phyloP scores from a whole-genome alignment of 2,329 filamentous ascomycete genomes.

The Phialophora tarda region DNA sequence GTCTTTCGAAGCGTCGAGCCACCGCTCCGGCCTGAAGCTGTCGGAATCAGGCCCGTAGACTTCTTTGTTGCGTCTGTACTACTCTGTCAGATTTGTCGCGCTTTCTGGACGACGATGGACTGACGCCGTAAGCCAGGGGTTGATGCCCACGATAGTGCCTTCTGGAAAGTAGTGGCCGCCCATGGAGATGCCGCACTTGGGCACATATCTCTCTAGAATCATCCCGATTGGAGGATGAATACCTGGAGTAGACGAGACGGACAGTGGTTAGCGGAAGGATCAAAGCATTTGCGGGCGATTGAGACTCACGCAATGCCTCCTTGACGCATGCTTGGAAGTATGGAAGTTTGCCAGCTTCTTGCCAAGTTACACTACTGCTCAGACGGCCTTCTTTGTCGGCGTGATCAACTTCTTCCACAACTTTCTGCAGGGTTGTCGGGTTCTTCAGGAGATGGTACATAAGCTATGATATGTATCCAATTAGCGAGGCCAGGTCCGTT shows the following conservation, averaged over 20 bases:
- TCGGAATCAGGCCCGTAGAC: slow-evolving; percentile 62
- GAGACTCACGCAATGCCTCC: slow-evolving; percentile 33
- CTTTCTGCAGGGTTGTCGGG: slow-evolving; percentile 21
- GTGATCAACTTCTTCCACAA: slow-evolving; percentile 31
- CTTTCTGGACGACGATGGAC: neutral
- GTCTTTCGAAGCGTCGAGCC: slow-evolving; percentile 60
- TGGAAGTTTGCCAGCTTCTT: slow-evolving; percentile 27
- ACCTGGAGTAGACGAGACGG: slow-evolving; percentile 2
- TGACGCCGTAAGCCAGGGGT: slow-evolving; percentile 32
- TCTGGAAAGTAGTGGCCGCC: slow-evolving; percentile 32
- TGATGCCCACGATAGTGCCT: slow-evolving; percentile 36
- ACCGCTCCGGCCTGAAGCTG: slow-evolving; percentile 70
- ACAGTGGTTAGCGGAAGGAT: slow-evolving; percentile 4
- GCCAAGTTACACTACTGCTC: slow-evolving; percentile 28
- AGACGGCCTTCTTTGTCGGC: slow-evolving; percentile 26
- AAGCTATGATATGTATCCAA: slow-evolving; percentile 9
- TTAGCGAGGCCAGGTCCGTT: neutral
- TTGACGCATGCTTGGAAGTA: slow-evolving; percentile 36
- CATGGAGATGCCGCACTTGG: slow-evolving; percentile 31
- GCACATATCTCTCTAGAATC: slow-evolving; percentile 40
- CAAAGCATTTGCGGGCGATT: no score
- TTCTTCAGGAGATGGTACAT: slow-evolving; percentile 57
- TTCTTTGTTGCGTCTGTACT: slow-evolving; percentile 43
- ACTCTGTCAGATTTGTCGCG: neutral
- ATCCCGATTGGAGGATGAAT: slow-evolving; percentile 40